Base-by-base conservation (phyloP, 306 rosid genomes). In the Pterocarpus santalinus region DNA sequence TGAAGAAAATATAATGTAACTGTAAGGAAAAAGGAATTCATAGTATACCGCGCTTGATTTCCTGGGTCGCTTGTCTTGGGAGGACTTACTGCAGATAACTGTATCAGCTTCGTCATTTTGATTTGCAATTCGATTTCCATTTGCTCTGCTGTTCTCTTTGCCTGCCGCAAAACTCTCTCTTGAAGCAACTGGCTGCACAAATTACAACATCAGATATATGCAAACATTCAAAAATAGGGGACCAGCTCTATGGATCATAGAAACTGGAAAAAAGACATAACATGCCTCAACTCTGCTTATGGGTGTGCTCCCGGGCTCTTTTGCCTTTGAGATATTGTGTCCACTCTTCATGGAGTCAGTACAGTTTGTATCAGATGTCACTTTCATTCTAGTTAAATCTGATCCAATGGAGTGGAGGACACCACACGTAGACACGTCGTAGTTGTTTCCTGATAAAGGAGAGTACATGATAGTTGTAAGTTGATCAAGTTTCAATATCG, bases 331-430 rank as follows among this genome's bases (percentile, higher is more conserved):
- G 62, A 34, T 51, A 14, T 91, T 86, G 65, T 76, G 93, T 69
- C 87, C 91, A 69, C 88, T 88, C 81, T 89, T 83, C 28, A 35
- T 49, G 41, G 93, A 88, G 81, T 76, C 89, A 32, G 86, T 56
- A 55, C 85, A 83, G 55, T 80, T 60, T 14, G 79, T 28, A 9
- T 87, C 91, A 17, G 97, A 84, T 79, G 85, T 79, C 76, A 95
- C 86, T 83, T 68, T 88, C 99, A 93, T 91, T 74, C 99, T 87
- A n/a, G 99, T 95, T 73, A 92, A 89, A 79, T 95, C 99, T 55
- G 98, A 95, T 80, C 98, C 97, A 16, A 95, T 89, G 43, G 97
- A 95, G 66, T 85, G 97, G 75, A 95, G 94, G 78, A 81, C 87
- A 28, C 98, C 99, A 46, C 93, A 92, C 13, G 98, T 95, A 71